Conservation (phyloP, 2,329 filamentous ascomycete genomes). For the Colletotrichum sp. region DNA sequence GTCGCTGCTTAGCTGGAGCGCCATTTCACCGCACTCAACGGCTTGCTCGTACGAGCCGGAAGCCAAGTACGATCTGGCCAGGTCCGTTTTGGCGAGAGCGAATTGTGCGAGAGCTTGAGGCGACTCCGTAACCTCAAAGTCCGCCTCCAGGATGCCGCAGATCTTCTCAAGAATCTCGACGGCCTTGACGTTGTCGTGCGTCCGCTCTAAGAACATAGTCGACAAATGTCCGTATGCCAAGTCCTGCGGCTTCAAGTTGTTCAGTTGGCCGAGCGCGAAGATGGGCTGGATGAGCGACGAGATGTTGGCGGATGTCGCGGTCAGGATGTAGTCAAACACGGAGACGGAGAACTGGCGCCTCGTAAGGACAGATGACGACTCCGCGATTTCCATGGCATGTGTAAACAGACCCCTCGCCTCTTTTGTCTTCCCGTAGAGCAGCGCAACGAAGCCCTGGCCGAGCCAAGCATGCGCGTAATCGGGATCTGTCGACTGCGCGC, state of each 20-base stretch:
- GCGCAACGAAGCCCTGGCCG: constrained; percentile 86
- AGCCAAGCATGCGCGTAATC: constrained; percentile 95
- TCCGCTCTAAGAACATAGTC: constrained; percentile 82
- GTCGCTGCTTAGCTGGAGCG: constrained; percentile 78
- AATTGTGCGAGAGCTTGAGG: constrained; percentile 74
- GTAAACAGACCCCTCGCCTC: constrained; percentile 88
- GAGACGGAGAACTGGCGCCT: constrained; percentile 82
- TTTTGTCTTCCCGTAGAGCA: constrained; percentile 73
- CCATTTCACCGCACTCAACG: constrained; percentile 79
- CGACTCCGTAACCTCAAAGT: constrained; percentile 87
- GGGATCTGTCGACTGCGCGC: constrained; percentile 92
- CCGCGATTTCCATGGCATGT: constrained; percentile 92
- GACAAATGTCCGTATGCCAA: constrained; percentile 78
- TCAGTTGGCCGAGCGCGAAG: constrained; percentile 85
- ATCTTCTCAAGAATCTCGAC: constrained; percentile 69
- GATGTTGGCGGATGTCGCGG: constrained; percentile 56
- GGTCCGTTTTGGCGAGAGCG: constrained; percentile 83
- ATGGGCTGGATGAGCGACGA: constrained; percentile 81
- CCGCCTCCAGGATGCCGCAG: constrained; percentile 73
- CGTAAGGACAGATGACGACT: constrained; percentile 73
- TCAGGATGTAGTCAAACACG: constrained; percentile 80
- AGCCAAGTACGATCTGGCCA: constrained; percentile 83
- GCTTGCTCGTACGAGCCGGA: constrained; percentile 69
- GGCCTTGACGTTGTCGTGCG: constrained; percentile 69
- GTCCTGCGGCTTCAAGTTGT: constrained; percentile 72